Evolutionary conservation across 257 asterid species (phyloP), one percentile per base, ranked within the genome.

Genomic region (Nicotiana tabacum): DNA sequence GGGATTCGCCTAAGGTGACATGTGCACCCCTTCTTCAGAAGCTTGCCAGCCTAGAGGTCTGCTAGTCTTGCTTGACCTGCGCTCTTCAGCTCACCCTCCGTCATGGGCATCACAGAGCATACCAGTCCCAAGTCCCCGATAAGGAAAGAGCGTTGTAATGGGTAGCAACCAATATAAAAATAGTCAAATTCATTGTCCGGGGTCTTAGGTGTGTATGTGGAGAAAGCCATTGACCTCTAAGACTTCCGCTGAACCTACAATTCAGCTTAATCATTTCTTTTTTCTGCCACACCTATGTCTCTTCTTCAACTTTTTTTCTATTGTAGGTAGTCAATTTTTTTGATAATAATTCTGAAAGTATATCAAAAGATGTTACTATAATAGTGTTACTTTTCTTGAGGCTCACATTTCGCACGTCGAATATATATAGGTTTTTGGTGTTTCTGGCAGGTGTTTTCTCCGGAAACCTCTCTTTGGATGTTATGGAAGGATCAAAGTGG

Each of bases 381-480:
- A 74, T 51, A 46, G 37, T 72, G 21, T 6, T 72, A 21, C 37
- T 64, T 85, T 53, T 30, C 57, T 79, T 35, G 1, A 4, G 48
- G 12, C 74, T 30, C 33, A 21, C 51, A 32, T 51, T 32, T 69
- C 11, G 24, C 51, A 69, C 33, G 68, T 60, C 5, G 53, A 6
- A 13, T 56, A 43, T 43, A 58, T 64, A 84, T 32, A 18, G 27
- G 21, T 61, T 82, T 43, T 62, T 80, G 57, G 80, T 86, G 21
- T 83, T 68, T 83, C 81, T 81, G 66, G 21, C 61, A 95, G 99
- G 99, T 62, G 69, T 95, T 74, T 96, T 96, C 89, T 93, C 98
- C 67, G 99, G 99, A 76, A 92, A 90, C 89, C 97, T 96, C 77
- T 96, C 99, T 77, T 85, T 90, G 87, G 99, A 93, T 82, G 90